Conservation (phyloP, 2,329 filamentous ascomycete species). For the Lachnellula arida region DNA sequence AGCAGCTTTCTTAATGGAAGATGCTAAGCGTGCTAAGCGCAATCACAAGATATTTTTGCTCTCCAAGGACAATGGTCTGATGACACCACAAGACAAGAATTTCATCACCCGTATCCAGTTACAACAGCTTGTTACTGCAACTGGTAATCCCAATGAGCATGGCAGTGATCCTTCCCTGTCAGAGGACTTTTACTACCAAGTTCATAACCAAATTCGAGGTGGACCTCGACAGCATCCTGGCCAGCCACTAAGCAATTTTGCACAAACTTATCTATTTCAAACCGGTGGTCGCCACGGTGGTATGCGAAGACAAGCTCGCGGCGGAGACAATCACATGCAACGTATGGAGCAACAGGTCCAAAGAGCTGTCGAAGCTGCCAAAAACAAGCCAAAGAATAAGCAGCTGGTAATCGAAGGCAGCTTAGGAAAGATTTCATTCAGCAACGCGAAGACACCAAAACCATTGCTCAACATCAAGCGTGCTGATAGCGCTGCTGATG, state of each 20-base stretch:
- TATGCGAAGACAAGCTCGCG: constrained; percentile 69
- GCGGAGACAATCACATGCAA: constrained; percentile 94
- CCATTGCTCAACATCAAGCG: constrained; percentile 94
- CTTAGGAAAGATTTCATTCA: constrained; percentile 96
- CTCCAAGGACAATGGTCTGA: constrained; percentile 91
- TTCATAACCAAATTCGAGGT: constrained; percentile 89
- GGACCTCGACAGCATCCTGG: constrained; percentile 86
- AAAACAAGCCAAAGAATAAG: constrained; percentile 96
- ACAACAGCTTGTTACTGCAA: constrained; percentile 90
- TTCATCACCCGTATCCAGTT: constrained; percentile 98
- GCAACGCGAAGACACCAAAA: constrained; percentile 96
- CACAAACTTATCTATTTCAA: constrained; percentile 95
- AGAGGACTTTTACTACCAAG: constrained; percentile 98
- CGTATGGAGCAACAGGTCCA: constrained; percentile 99
- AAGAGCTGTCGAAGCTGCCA: constrained; percentile 92
- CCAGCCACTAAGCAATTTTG: constrained; percentile 92
- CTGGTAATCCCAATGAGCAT: constrained; percentile 77
- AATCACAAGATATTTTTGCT: constrained; percentile 97
- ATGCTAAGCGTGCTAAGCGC: constrained; percentile 90
- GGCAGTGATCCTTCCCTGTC: constrained; percentile 74
- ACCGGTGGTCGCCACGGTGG: constrained; percentile 79
- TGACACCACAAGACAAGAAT: constrained; percentile 99
- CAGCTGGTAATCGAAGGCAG: constrained; percentile 95
- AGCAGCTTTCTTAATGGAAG: constrained; percentile 77
- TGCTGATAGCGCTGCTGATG: constrained; percentile 61